Evolutionary conservation across 2,329 filamentous ascomycete genomes (phyloP).

Genomic region (Thermoascus crustaceus): DNA sequence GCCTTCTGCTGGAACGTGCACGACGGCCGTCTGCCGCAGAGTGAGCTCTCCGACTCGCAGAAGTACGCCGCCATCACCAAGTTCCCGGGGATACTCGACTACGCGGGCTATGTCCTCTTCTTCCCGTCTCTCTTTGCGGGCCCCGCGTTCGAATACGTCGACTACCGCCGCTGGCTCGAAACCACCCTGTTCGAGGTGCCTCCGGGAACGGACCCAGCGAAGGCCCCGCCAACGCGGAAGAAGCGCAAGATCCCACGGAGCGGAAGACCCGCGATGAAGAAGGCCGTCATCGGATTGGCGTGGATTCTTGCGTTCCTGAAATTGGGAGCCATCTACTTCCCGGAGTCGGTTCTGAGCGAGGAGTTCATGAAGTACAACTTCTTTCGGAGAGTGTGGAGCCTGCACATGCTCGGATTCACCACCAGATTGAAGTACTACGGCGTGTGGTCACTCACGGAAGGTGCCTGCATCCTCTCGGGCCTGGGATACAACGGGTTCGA

Average conservation of each 20-base stretch:
- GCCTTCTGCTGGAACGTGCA: slow-evolving; percentile 98
- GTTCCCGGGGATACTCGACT: slow-evolving; percentile 72
- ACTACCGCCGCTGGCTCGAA: slow-evolving; percentile 88
- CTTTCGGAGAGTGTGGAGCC: slow-evolving; percentile 62
- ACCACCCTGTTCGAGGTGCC: slow-evolving; percentile 90
- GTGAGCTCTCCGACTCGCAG: slow-evolving; percentile 78
- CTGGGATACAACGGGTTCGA: slow-evolving; percentile 93
- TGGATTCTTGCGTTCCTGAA: slow-evolving; percentile 77
- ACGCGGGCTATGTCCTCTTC: slow-evolving; percentile 84
- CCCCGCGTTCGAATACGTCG: slow-evolving; percentile 87
- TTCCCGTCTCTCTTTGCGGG: slow-evolving; percentile 86
- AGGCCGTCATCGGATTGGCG: slow-evolving; percentile 61
- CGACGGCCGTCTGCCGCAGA: slow-evolving; percentile 72
- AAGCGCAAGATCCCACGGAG: slow-evolving; percentile 89
- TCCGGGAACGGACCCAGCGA: slow-evolving; percentile 69
- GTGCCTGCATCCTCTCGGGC: slow-evolving; percentile 85
- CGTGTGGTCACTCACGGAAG: slow-evolving; percentile 88
- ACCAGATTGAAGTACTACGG: slow-evolving; percentile 91
- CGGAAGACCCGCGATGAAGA: slow-evolving; percentile 72
- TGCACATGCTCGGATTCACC: slow-evolving; percentile 78
- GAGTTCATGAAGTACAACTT: slow-evolving; percentile 61
- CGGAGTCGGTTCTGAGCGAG: slow-evolving; percentile 55
- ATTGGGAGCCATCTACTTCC: slow-evolving; percentile 59
- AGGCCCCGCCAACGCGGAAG: slow-evolving; percentile 77
- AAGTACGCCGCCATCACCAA: slow-evolving; percentile 68